phyloP scores from a whole-genome alignment of 148 eudicot genomes.

The Vaccinium myrtillus region DNA sequence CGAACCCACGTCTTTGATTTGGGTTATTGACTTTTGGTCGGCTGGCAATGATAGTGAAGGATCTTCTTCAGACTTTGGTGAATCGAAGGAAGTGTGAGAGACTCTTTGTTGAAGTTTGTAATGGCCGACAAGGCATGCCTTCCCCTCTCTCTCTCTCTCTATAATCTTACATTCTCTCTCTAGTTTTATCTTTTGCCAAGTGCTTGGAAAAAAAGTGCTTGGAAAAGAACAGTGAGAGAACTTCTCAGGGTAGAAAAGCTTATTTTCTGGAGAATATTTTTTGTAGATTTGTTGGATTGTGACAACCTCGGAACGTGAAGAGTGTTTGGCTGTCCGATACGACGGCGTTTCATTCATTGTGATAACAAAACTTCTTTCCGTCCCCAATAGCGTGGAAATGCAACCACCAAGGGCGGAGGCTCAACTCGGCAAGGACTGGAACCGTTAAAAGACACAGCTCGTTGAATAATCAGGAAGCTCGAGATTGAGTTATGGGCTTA shows the following conservation, averaged over 20 bases:
- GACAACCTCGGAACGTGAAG: constrained; percentile 21
- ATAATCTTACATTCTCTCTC: constrained; percentile 15
- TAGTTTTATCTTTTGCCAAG: constrained; percentile 13
- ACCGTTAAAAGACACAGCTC: no score
- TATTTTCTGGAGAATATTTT: constrained; percentile 4
- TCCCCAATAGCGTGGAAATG: no score
- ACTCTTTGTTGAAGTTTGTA: constrained; percentile 34
- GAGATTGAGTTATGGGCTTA: no score
- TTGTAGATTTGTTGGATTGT: constrained; percentile 23
- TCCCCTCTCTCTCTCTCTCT: constrained; percentile 28
- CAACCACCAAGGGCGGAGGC: no score
- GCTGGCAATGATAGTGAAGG: constrained; percentile 17
- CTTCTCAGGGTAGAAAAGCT: constrained; percentile 28
- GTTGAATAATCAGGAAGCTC: no score
- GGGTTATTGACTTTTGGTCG: constrained; percentile 11
- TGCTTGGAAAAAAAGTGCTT: constrained; percentile 30
- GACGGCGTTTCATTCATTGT: no score
- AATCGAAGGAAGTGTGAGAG: constrained; percentile 18
- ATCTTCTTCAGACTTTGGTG: constrained; percentile 13
- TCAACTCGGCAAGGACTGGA: no score
- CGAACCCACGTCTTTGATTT: constrained; percentile 15
- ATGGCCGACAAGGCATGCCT: constrained; percentile 88
- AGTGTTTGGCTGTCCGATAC: not conserved
- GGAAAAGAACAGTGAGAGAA: constrained; percentile 10
- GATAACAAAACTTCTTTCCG: no score